Conservation (phyloP, 495 filamentous ascomycete genomes). For the Aspergillus wentii region DNA sequence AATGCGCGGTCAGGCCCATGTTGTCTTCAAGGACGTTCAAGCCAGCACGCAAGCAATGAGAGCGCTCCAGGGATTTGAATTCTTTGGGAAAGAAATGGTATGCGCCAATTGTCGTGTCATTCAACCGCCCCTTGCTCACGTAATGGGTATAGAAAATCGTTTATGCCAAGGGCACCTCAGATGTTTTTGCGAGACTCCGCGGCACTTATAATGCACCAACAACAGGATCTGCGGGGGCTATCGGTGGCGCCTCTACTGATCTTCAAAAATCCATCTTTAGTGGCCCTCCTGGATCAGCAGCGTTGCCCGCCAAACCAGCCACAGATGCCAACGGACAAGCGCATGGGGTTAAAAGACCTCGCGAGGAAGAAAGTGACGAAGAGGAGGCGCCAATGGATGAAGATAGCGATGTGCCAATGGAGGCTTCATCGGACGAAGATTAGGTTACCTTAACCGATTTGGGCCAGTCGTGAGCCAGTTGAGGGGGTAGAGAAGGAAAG, state of each 20-base stretch:
- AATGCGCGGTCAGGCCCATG: slow-evolving; percentile 93
- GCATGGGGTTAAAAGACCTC: slow-evolving; percentile 58
- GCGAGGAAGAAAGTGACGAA: slow-evolving; percentile 67
- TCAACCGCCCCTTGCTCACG: slow-evolving; percentile 1
- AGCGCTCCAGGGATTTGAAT: slow-evolving; percentile 77
- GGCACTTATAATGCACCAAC: slow-evolving; percentile 73
- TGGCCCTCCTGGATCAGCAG: slow-evolving; percentile 48
- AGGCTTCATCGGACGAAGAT: slow-evolving; percentile 50
- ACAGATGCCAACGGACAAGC: slow-evolving; percentile 30
- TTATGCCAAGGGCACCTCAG: slow-evolving; percentile 82
- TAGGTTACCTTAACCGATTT: slow-evolving; percentile 13
- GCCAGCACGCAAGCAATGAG: slow-evolving; percentile 87
- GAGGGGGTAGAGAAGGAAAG: slow-evolving; percentile 3
- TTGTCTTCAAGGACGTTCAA: slow-evolving; percentile 84
- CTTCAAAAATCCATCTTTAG: slow-evolving; percentile 80
- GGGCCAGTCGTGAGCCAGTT: neutral
- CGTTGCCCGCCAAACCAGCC: slow-evolving; percentile 36
- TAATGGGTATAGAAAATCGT: slow-evolving; percentile 62
- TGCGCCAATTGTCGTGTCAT: slow-evolving; percentile 17
- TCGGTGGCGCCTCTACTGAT: slow-evolving; percentile 61
- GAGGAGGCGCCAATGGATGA: slow-evolving; percentile 74
- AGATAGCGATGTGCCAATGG: slow-evolving; percentile 53
- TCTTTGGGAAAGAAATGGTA: slow-evolving; percentile 86
- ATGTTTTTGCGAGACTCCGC: slow-evolving; percentile 82
- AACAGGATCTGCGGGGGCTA: slow-evolving; percentile 31